A percentile compares a stretch with the other conserved stretches of the same genome.
These are phyloP conservation scores for Alternaria sp. DNA, from an alignment of 2,329 filamentous ascomycete species.

Conservation along the genomic window DNA sequence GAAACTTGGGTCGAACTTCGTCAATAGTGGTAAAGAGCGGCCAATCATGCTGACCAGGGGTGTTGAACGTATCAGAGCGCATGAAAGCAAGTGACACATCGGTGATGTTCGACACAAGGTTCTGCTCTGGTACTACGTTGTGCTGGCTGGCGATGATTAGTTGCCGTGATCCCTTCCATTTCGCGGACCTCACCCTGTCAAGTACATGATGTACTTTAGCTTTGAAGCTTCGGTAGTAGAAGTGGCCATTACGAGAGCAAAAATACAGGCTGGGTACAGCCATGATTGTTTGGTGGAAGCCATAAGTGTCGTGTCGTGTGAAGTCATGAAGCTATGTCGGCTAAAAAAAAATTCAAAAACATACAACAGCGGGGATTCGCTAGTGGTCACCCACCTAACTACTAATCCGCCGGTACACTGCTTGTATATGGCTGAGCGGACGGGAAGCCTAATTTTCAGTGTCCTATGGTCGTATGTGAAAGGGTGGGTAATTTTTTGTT, in stretches of 20 bases:
- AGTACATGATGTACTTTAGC: constrained; percentile 11
- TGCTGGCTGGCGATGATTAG: constrained; percentile 35
- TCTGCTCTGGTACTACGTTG: constrained; percentile 33
- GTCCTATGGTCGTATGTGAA: neutral
- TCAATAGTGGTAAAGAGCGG: constrained; percentile 41
- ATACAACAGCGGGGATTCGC: neutral
- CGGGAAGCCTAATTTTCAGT: neutral
- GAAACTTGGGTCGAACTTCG: constrained; percentile 56
- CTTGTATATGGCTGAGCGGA: neutral
- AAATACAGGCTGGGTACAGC: neutral
- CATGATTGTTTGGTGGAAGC: neutral
- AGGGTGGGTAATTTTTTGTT: too few species aligned
- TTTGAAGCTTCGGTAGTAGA: neutral
- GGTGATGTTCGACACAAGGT: constrained; percentile 32
- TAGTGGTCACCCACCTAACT: neutral
- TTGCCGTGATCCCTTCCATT: too few species aligned
- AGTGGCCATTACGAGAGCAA: neutral
- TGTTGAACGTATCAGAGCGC: constrained; percentile 41
- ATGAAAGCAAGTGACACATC: constrained; percentile 47
- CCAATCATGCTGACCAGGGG: constrained; percentile 29
- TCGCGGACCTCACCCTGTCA: neutral
- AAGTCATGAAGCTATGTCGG: too few species aligned
- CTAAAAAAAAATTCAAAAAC: neutral
- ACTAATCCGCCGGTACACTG: neutral
- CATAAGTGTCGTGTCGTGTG: neutral